A percentile compares a stretch with the other conserved stretches of the same genome.
phyloP scores from a whole-genome alignment of 2,329 filamentous ascomycete genomes.

The Ophiostoma himal-ulmi region DNA sequence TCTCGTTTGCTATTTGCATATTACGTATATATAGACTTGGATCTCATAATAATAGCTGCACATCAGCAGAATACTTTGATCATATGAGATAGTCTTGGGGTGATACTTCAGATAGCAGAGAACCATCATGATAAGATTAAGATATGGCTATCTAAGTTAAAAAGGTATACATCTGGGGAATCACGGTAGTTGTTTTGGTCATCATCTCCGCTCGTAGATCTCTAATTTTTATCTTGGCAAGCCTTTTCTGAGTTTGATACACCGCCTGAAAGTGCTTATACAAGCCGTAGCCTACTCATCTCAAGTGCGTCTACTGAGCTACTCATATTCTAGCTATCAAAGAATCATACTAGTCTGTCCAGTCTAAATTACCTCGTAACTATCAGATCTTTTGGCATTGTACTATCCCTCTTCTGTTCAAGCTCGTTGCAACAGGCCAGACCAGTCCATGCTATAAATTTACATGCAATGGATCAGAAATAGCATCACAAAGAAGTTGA shows the following conservation, averaged over 20 bases:
- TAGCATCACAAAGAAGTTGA: not conserved
- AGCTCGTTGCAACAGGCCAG: not conserved
- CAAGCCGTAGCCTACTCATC: not conserved
- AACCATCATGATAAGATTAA: not conserved
- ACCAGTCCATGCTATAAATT: not conserved
- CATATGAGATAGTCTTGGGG: not conserved
- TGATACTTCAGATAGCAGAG: not conserved
- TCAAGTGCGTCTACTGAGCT: not conserved
- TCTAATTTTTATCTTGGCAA: not conserved
- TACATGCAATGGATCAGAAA: not conserved
- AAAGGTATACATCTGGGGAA: not conserved
- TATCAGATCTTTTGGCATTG: not conserved
- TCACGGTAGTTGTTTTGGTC: conserved; percentile 7
- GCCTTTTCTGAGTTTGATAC: not conserved
- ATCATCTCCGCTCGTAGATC: conserved; percentile 7
- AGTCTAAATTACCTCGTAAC: not conserved
- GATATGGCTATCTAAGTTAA: not conserved
- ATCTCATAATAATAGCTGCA: conserved; percentile 7
- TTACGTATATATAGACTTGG: conserved; percentile 4
- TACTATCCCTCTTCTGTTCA: not conserved
- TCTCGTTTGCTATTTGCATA: not conserved
- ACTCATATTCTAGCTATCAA: not conserved
- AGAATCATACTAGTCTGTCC: not conserved
- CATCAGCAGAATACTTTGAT: not conserved
- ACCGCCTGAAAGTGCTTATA: not conserved